A percentile compares a stretch with the other conserved stretches of the same genome.
These are phyloP conservation scores for Tephrocybe sp. DNA, from an alignment of 768 basidiomycete genomes.

Conservation along the genomic window DNA sequence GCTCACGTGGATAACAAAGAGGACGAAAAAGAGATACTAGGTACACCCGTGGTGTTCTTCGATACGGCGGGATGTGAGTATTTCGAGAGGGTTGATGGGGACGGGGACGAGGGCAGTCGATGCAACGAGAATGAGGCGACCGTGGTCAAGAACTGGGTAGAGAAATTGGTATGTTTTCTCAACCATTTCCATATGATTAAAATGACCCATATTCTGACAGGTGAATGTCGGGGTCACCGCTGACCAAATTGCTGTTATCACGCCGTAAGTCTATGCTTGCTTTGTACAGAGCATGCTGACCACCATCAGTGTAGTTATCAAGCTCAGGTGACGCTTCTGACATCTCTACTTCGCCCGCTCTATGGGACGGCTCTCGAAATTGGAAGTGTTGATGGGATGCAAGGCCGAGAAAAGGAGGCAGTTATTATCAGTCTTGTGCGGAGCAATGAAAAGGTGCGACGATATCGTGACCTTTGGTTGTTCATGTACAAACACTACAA, in stretches of 20 bases:
- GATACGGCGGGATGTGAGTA: conserved; percentile 96
- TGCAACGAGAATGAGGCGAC: conserved; percentile 95
- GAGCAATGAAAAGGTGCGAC: conserved; percentile 76
- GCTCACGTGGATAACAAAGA: conserved; percentile 54
- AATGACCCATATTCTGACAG: conserved; percentile 32
- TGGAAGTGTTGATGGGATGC: conserved; percentile 96
- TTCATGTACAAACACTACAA: background rate
- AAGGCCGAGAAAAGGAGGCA: conserved; percentile 95
- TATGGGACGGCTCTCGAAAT: conserved; percentile 78
- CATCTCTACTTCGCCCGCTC: conserved; percentile 70
- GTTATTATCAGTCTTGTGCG: conserved; percentile 91
- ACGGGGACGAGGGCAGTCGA: conserved; percentile 85
- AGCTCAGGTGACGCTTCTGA: conserved; percentile 87
- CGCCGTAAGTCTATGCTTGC: conserved; percentile 55
- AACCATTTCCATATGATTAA: background rate
- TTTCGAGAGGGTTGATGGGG: conserved; percentile 78
- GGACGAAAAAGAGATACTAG: conserved; percentile 69
- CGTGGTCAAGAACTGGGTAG: conserved; percentile 81
- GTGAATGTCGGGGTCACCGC: conserved; percentile 60
- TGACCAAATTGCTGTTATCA: conserved; percentile 82
- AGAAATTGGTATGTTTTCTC: conserved; percentile 57
- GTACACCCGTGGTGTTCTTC: conserved; percentile 84
- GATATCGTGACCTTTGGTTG: background rate
- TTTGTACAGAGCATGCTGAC: background rate
- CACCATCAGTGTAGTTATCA: conserved; percentile 64